Percentiles rank a stretch among this genome's conserved stretches.
Evolutionary conservation across 75 land plant species (phyloP).

Genomic region (Sequoiadendron giganteum): DNA sequence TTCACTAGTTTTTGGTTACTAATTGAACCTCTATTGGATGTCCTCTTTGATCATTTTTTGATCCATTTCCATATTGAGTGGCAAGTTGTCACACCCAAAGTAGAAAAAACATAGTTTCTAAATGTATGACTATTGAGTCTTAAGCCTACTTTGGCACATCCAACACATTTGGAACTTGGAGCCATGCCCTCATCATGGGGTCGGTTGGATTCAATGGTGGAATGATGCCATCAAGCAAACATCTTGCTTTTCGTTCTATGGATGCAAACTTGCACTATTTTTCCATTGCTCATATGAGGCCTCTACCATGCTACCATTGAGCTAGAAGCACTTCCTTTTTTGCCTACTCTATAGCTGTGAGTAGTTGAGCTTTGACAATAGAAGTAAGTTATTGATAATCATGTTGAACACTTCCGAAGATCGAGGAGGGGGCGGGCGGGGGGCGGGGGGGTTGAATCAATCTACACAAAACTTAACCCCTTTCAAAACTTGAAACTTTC

Average conservation of each 20-base stretch:
- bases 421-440: no score
- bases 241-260: not conserved
- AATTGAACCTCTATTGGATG: not conserved
- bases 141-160: not conserved
- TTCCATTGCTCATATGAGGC: not conserved
- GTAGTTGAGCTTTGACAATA: not conserved
- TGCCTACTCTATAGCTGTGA: not conserved
- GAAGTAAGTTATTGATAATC: no score
- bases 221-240: not conserved
- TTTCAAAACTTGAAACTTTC: no score
- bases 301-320: no score
- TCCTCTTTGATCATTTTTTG: not conserved
- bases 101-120: not conserved
- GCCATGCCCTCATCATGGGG: not conserved
- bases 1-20: not conserved
- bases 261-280: not conserved
- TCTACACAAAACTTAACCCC: no score
- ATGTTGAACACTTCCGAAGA: no score
- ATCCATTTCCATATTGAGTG: not conserved
- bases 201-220: not conserved
- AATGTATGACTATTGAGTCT: not conserved
- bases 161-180: not conserved
- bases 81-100: not conserved
- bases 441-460: no score
- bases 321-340: not conserved